Conservation (phyloP, 1,139 yeast species). For the Protomyces inouyei region DNA sequence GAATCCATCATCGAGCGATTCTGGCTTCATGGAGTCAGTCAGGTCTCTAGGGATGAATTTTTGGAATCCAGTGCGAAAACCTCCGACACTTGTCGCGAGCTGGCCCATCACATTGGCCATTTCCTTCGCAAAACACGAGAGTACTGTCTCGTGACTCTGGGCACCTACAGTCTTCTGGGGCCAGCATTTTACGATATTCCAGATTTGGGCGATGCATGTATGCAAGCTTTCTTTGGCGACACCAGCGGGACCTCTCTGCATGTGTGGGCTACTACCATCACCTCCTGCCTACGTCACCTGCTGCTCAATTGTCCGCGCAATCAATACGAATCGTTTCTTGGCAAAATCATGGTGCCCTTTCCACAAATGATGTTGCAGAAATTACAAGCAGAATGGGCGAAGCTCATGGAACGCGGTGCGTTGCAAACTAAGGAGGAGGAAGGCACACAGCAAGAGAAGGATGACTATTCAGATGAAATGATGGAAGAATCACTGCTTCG, state of each 20-base stretch:
- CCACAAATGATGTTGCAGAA: slow-evolving; percentile 67
- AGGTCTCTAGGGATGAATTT: slow-evolving; percentile 88
- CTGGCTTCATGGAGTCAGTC: slow-evolving; percentile 98
- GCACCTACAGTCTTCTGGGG: slow-evolving; percentile 84
- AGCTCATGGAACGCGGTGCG: slow-evolving; percentile 35
- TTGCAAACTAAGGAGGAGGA: slow-evolving; percentile 28
- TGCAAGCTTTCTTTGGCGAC: slow-evolving; percentile 84
- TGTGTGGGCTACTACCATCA: slow-evolving; percentile 95
- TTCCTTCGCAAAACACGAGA: slow-evolving; percentile 92
- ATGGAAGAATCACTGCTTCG: slow-evolving; percentile 93
- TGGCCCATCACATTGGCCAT: slow-evolving; percentile 98
- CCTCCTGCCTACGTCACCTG: slow-evolving; percentile 78
- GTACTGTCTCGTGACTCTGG: slow-evolving; percentile 76
- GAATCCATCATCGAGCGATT: slow-evolving; percentile 87
- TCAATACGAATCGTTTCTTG: slow-evolving; percentile 64
- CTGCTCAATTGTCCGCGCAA: slow-evolving; percentile 81
- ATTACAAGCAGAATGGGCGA: slow-evolving; percentile 68
- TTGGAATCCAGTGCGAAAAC: slow-evolving; percentile 93
- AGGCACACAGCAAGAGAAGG: slow-evolving; percentile 59
- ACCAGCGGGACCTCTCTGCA: slow-evolving; percentile 83
- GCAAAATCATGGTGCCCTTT: slow-evolving; percentile 69
- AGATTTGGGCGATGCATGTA: slow-evolving; percentile 64
- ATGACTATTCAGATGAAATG: slow-evolving; percentile 90
- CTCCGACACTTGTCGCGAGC: slow-evolving; percentile 85
- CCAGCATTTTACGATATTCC: slow-evolving; percentile 86